phyloP scores from a whole-genome alignment of 257 asterid genomes.

The Petunia secreta region DNA sequence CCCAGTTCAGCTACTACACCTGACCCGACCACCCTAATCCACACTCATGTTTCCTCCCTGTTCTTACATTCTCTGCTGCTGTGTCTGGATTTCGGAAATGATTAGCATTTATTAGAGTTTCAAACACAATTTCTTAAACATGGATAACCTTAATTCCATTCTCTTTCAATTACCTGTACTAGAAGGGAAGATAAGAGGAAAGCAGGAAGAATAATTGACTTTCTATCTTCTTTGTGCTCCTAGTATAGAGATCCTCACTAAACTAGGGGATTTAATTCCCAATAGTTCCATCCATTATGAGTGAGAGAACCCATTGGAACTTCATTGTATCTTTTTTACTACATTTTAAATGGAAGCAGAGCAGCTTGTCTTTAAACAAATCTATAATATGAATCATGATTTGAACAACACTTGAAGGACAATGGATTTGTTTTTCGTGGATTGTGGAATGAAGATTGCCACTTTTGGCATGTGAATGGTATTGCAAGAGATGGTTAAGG shows the following conservation, averaged over 20 bases:
- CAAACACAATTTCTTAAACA: neutral
- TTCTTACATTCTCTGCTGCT: neutral
- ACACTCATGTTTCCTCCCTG: neutral
- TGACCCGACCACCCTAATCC: neutral
- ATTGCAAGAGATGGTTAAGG: neutral
- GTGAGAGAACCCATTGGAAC: slow-evolving; percentile 15
- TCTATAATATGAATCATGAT: neutral
- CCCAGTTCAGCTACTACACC: neutral
- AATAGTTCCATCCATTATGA: neutral
- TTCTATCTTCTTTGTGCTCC: neutral
- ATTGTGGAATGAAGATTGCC: neutral
- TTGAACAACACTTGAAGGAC: neutral
- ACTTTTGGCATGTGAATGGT: neutral
- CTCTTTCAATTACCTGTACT: neutral
- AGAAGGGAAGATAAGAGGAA: neutral
- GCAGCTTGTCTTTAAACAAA: neutral
- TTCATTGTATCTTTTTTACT: neutral
- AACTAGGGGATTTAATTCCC: neutral
- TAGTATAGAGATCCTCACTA: neutral
- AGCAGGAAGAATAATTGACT: neutral
- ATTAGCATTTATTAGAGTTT: neutral
- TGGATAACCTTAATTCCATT: neutral
- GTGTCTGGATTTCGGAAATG: neutral
- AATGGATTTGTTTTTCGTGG: neutral
- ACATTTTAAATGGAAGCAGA: slow-evolving; percentile 6